Conservation (phyloP, 768 basidiomycete genomes). For the Coprinopsis marcescibilis region DNA sequence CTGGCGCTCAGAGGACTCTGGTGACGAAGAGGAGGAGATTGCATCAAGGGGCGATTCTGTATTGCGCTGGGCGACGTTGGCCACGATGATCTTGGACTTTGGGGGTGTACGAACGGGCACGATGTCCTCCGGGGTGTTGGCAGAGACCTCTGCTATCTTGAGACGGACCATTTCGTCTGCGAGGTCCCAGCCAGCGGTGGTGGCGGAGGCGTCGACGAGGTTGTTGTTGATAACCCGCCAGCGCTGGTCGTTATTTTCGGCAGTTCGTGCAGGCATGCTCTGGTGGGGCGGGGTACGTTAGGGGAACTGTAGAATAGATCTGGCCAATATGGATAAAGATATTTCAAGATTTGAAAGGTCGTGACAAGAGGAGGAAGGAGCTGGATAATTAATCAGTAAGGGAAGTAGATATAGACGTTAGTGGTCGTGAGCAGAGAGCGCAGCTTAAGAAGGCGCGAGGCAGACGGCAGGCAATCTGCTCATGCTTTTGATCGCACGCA, state of each 20-base stretch:
- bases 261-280: conserved; percentile 45
- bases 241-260: conserved; percentile 42
- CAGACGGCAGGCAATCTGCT: conserved; percentile 51
- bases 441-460: conserved; percentile 49
- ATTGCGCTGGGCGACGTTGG: conserved; percentile 48
- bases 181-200: conserved; percentile 60
- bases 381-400: neutral
- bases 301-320: too few relatives aligned
- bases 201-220: conserved; percentile 50
- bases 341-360: too few relatives aligned
- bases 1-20: conserved; percentile 61
- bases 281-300: conserved; percentile 32
- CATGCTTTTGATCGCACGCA: conserved; percentile 71
- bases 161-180: conserved; percentile 69
- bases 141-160: conserved; percentile 52
- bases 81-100: conserved; percentile 51
- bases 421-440: conserved; percentile 48
- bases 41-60: conserved; percentile 72
- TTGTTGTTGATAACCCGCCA: conserved; percentile 64
- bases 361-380: conserved; percentile 23
- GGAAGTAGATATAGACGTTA: conserved; percentile 30
- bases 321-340: too few relatives aligned
- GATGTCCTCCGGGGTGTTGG: conserved; percentile 49
- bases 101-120: conserved; percentile 61
- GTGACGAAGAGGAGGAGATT: conserved; percentile 68